Percentiles rank a stretch among this genome's conserved stretches.
Conservation (phyloP, 1,284 basidiomycete genomes). For the Melampsora larici-populina region DNA sequence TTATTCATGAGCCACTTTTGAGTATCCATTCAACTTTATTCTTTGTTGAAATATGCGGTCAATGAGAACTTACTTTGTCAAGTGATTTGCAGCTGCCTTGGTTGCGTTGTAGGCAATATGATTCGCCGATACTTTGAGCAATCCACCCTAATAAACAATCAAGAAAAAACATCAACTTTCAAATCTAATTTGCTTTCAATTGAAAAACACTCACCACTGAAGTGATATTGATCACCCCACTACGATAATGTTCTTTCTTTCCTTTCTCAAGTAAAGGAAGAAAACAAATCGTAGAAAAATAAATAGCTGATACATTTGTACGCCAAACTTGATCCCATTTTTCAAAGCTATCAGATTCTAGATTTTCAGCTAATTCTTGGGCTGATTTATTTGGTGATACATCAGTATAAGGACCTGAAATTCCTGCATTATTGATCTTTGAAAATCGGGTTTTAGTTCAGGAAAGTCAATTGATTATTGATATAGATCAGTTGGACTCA, state of each 20-base stretch:
- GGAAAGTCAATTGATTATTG: too few species aligned
- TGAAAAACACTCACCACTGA: conserved; percentile 29
- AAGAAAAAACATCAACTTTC: neutral
- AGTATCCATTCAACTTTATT: too few species aligned
- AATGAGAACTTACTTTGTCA: conserved; percentile 28
- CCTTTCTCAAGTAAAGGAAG: conserved; percentile 27
- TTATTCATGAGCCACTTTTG: neutral
- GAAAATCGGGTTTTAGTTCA: neutral
- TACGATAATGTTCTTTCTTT: conserved; percentile 25
- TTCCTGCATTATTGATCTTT: conserved; percentile 40
- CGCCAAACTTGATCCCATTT: conserved; percentile 42
- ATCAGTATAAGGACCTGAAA: conserved; percentile 26
- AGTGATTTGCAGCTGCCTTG: conserved; percentile 49
- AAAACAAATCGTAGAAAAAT: conserved; percentile 34
- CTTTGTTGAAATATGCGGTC: too few species aligned
- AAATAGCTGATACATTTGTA: conserved; percentile 35
- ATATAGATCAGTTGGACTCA: neutral
- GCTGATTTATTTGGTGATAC: neutral
- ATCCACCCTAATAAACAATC: conserved; percentile 4
- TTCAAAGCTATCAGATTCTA: conserved; percentile 31
- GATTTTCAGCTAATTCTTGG: neutral
- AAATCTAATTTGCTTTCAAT: neutral
- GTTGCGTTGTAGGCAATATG: conserved; percentile 47
- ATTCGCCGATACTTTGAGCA: conserved; percentile 35
- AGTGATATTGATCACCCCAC: conserved; percentile 39